Base-by-base conservation (phyloP, 2,329 filamentous ascomycete genomes). In the Biscogniauxia mediterranea region DNA sequence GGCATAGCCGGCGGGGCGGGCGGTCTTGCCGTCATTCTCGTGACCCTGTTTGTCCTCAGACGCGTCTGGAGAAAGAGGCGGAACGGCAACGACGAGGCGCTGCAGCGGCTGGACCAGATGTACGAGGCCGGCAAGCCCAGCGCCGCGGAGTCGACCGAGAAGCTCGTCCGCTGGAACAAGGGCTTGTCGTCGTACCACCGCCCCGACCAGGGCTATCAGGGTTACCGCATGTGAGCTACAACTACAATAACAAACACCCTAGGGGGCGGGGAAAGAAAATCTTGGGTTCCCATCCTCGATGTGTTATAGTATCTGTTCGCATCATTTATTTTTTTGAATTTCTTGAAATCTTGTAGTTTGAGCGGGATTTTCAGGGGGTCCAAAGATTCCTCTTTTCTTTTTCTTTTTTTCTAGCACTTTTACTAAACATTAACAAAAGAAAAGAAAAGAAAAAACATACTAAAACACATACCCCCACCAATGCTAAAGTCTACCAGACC, bases 1-100 rank as follows among this genome's bases (percentile, higher is more conserved):
- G 72, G 71, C 15, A 72, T 74, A 56, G 70, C 69, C 4, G 70
- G 71, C 23, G 71, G 72, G 17, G 70, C 64, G 1, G 71, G 69
- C 7, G 72, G 70, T 1, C 60, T 68, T 1, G 59, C 64, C 1
- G 21, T 74, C n/a, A 60, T 73, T n/a, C 26, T 69, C 3, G 55
- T 66, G 5, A 49, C 57, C 17, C 61, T 74, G 1, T 64, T 74
- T 28, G 62, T 68, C 9, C 70, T 73, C 13, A 67, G 70, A 25
- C 64, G 71, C 2, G 65, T 73, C 25, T 74, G 72, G 72, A 64
- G 68, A 55, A 70, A 66, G 64, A 65, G 71, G 32, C 68, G 72
- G 52, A 63, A 70, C 32, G 70, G 69, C 15, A 68, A 70, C 54
- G 66, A 72, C 25, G 71, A 72, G 17, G 66, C 67, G 1, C 42